phyloP scores from a whole-genome alignment of 75 land plant genomes.

The Cryptomeria japonica region DNA sequence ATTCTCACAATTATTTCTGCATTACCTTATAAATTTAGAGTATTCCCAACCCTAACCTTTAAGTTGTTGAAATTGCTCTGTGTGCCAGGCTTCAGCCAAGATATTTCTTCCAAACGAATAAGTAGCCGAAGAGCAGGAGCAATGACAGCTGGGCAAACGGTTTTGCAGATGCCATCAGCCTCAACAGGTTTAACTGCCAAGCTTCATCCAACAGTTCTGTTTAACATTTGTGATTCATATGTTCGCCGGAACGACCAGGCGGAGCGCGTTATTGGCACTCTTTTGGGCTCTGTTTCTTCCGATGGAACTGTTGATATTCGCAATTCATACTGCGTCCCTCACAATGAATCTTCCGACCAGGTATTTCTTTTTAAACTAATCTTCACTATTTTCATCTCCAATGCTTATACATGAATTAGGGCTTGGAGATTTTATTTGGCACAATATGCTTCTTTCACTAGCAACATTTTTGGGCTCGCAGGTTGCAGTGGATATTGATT shows the following conservation, averaged over 20 bases:
- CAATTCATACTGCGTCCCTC: constrained; percentile 92
- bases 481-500: constrained; percentile 99
- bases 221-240: constrained; percentile 95
- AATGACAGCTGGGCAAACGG: constrained; percentile 46
- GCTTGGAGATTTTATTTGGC: neutral
- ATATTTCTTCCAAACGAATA: neutral
- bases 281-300: constrained; percentile 78
- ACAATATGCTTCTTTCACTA: neutral
- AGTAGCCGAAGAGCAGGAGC: neutral
- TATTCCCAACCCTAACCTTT: no score
- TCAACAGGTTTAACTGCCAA: constrained; percentile 59
- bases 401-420: neutral
- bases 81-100: no score
- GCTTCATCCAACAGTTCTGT: constrained; percentile 88
- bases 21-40: no score
- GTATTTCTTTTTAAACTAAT: constrained; percentile 21
- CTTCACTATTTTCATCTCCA: neutral
- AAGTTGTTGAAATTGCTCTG: no score
- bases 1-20: no score
- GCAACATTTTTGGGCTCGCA: constrained; percentile 8
- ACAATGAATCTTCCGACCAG: constrained; percentile 91
- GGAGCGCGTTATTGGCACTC: constrained; percentile 91
- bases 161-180: constrained; percentile 63
- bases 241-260: constrained; percentile 90
- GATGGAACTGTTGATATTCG: constrained; percentile 89